Conservation (phyloP, 2,329 filamentous ascomycete genomes). For the Colletotrichum ledebouriae region DNA sequence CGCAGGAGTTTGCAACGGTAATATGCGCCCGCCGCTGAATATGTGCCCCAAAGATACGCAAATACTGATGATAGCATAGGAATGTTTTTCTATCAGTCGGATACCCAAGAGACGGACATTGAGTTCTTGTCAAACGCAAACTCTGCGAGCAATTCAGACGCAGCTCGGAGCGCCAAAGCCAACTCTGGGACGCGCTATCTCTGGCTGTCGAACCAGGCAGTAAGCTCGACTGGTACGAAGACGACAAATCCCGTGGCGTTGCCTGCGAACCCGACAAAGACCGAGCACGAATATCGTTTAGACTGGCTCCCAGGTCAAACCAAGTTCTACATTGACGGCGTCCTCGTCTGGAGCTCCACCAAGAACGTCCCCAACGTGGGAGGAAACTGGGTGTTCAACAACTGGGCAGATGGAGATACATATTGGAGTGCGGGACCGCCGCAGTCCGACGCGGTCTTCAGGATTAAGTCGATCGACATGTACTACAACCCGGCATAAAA, state of each 20-base stretch:
- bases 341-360: conserved; percentile 45
- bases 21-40: neutral
- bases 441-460: conserved; percentile 43
- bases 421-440: conserved; percentile 49
- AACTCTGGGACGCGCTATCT: conserved; percentile 3
- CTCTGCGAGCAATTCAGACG: conserved; percentile 44
- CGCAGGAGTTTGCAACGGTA: conserved; percentile 50
- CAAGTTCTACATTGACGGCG: conserved; percentile 47
- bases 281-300: conserved; percentile 50
- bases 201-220: conserved; percentile 21
- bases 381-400: conserved; percentile 50
- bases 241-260: conserved; percentile 36
- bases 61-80: conserved; percentile 37
- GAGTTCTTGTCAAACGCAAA: conserved; percentile 49
- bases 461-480: conserved; percentile 36
- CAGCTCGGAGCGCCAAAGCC: neutral
- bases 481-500: conserved; percentile 45
- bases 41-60: accelerated
- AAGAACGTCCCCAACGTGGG: conserved; percentile 45
- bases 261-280: conserved; percentile 44
- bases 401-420: conserved; percentile 49
- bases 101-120: conserved; percentile 49
- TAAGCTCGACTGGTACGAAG: conserved; percentile 5
- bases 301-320: conserved; percentile 47
- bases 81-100: conserved; percentile 49